Evolutionary conservation across 2,329 filamentous ascomycete genomes (phyloP), one percentile per base, ranked within the genome.

Genomic region (Fusarium sterilihyphosum): DNA sequence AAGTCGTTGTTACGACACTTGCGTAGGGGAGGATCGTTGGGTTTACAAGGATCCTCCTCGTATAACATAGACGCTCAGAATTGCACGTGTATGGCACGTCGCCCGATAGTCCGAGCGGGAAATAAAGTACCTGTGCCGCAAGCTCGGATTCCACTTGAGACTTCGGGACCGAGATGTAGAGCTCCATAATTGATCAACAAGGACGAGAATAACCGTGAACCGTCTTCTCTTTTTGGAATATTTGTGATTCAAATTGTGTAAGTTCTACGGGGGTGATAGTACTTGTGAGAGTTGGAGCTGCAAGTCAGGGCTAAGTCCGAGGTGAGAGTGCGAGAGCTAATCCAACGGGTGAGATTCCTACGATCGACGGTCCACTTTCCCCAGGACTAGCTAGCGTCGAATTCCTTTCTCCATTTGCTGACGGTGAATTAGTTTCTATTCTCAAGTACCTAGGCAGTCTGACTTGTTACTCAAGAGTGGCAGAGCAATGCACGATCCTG

Each of bases 21-120:
- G 56, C 31, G 29, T 50, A 37, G 29, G 6, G 31, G 24, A 29
- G 56, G 41, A 59, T 50, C 41, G 17, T 35, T 37, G 41, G 24
- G 56, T 50, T 37, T 37, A 20, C 58, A 54, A 38, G 46, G 35
- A 22, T 54, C 7, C 5, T 9, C 58, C 58, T 61, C 46, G 58
- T 54, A 61, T 54, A n/a, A 17, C 41, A 35, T 31, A 26, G 29
- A 33, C 29, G 16, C 29, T 24, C 9, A 17, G 8, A 6, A 11
- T 50, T 26, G n/a, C 31, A 37, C 41, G 16, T 50, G 41, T 26
- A 37, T 54, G 58, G 58, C 35, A 53, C 35, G 17, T 54, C 46
- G 58, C 46, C 35, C 58, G 58, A 61, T 54, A 26, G 46, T 26
- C 58, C 46, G 58, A 54, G 18, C 9, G 18, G 10, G 10, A 49